Conservation (phyloP, 2,329 filamentous ascomycete species). For the Delphinella strobiligena region DNA sequence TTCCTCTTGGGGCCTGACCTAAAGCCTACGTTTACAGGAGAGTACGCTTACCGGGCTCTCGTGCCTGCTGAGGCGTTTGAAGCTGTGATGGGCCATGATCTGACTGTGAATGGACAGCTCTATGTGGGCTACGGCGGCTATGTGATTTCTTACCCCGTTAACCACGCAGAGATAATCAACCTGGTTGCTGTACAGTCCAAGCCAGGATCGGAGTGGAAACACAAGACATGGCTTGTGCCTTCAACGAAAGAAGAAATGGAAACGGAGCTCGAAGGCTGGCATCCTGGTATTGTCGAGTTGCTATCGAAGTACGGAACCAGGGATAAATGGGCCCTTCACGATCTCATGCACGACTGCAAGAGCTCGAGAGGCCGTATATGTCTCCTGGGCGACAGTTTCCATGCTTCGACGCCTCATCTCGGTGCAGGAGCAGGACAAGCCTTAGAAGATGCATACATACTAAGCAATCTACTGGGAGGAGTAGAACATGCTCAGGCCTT, state of each 20-base stretch:
- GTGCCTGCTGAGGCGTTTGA: conserved; percentile 45
- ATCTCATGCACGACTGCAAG: conserved; percentile 30
- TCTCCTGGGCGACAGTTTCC: conserved; percentile 45
- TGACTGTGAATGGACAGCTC: conserved; percentile 35
- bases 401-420: conserved; percentile 43
- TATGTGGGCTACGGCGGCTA: conserved; percentile 34
- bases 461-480: conserved; percentile 27
- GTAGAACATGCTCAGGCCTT: conserved; percentile 15
- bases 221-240: conserved; percentile 27
- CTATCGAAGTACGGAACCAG: conserved; percentile 36
- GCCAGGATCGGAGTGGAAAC: conserved; percentile 25
- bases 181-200: conserved; percentile 19
- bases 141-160: conserved; percentile 43
- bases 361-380: conserved; percentile 26
- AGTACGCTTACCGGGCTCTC: conserved; percentile 50
- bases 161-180: conserved; percentile 15
- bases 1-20: conserved; percentile 40
- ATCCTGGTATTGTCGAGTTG: conserved; percentile 25
- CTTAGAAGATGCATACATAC: conserved; percentile 41
- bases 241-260: conserved; percentile 29
- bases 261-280: conserved; percentile 30
- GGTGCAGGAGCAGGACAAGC: conserved; percentile 45
- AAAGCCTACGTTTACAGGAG: conserved; percentile 40
- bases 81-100: conserved; percentile 35
- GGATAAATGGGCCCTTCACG: conserved; percentile 36